Base-by-base conservation (phyloP, 75 land plant species). In the Sequoia sempervirens region DNA sequence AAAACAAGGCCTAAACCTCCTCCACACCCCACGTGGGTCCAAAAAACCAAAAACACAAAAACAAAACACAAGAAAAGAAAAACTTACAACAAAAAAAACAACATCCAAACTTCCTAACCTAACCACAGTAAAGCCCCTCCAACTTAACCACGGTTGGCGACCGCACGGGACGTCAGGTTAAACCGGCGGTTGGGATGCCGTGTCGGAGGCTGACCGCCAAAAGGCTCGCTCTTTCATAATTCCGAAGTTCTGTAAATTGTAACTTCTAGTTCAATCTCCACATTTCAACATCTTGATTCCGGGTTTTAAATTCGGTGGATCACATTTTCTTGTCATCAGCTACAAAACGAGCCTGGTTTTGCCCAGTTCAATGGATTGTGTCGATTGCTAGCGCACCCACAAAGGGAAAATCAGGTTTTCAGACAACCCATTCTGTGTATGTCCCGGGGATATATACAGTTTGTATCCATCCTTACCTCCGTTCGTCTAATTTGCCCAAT, bases 151-250 rank as follows among this genome's bases (percentile, higher is more conserved):
- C 5, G 30, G 80, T 78, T 78, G n/a, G 50, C 80, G 80, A 78
- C 80, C 80, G 52, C 80, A 78, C 80, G 80, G 80, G 80, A 78
- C 80, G 80, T 78, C 80, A 78, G 20, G 46, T 78, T 78, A 81
- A 81, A 53, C 81, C 82, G 82, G 82, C 82, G 82, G 82, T 81
- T 81, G 82, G 82, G n/a, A 46, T 81, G 82, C 82, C 82, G 82
- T 81, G 82, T 81, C 82, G 82, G 61, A 81, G 82, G 82, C 82
- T 81, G 82, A 81, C 82, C 82, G 61, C 82, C 82, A 46, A 52
- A 28, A 53, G 40, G 80, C 80, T 45, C 80, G 45, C 45, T 43
- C 80, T 78, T 78, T 78, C 28, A 37, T 47, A 45, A 78, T 47
- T 47, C 80, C 46, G 20, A 0, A 45, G 45, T 32, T 28, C 80